Percentiles rank a stretch among this genome's conserved stretches.
These are phyloP conservation scores for Ganoderma resinaceum DNA, from an alignment of 1,284 basidiomycete genomes.

Conservation along the genomic window DNA sequence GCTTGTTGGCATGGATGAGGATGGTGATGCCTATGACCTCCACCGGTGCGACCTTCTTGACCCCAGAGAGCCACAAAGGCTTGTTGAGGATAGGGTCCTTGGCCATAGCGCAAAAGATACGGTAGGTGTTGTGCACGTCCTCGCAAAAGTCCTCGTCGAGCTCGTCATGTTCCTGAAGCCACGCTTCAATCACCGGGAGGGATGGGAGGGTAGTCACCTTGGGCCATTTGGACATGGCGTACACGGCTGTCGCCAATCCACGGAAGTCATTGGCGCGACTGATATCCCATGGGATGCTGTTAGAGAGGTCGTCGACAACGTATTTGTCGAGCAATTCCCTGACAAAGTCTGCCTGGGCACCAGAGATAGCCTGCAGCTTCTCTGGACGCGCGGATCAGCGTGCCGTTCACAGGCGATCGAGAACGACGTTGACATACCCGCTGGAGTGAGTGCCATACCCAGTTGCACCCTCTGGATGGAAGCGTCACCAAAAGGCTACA, in stretches of 20 bases:
- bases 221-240: conserved; percentile 54
- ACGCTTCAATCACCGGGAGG: conserved; percentile 57
- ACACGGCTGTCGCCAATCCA: conserved; percentile 60
- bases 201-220: conserved; percentile 42
- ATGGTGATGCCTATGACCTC: conserved; percentile 65
- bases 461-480: conserved; percentile 69
- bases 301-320: conserved; percentile 48
- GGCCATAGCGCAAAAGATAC: conserved; percentile 52
- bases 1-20: conserved; percentile 54
- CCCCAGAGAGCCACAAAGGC: conserved; percentile 38
- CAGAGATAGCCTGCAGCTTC: conserved; percentile 69
- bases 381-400: conserved; percentile 44
- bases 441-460: conserved; percentile 79
- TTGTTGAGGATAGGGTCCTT: conserved; percentile 38
- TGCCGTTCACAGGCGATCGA: not conserved
- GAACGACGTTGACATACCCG: conserved; percentile 44
- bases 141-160: conserved; percentile 44
- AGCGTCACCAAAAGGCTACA: conserved; percentile 1
- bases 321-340: conserved; percentile 56
- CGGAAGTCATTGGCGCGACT: conserved; percentile 70
- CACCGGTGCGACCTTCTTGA: conserved; percentile 62
- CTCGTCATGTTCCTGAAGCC: conserved; percentile 49
- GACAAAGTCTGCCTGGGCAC: conserved; percentile 59
- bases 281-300: conserved; percentile 62
- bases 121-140: conserved; percentile 49